Conservation (phyloP, 371 early-diverging fungal species). For the Mucor irregularis region DNA sequence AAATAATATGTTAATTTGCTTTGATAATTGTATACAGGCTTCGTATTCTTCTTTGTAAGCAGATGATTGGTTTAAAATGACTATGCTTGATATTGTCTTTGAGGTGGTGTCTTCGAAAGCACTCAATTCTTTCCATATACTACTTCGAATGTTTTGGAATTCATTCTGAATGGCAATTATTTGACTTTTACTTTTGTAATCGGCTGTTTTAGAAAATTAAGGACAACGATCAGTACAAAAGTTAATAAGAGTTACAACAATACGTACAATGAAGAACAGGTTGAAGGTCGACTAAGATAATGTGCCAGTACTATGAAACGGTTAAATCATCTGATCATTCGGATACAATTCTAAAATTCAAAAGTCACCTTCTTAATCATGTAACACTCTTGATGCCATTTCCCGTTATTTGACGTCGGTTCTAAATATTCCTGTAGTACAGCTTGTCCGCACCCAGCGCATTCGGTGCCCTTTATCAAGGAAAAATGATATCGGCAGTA, state of each 20-base stretch:
- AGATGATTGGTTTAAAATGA: constrained; percentile 75
- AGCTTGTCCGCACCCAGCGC: constrained; percentile 86
- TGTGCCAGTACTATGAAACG: constrained; percentile 64
- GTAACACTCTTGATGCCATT: constrained; percentile 97
- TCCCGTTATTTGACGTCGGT: constrained; percentile 62
- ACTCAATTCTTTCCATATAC: constrained; percentile 81
- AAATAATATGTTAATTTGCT: constrained; percentile 87
- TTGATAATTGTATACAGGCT: constrained; percentile 78
- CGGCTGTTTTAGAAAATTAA: not conserved
- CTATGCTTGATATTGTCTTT: constrained; percentile 86
- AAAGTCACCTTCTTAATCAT: constrained; percentile 89
- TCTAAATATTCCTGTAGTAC: constrained; percentile 84
- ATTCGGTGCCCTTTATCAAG: constrained; percentile 75
- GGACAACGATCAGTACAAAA: not conserved
- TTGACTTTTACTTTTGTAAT: constrained; percentile 6
- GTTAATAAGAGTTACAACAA: not conserved
- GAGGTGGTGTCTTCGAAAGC: constrained; percentile 91
- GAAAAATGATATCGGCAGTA: constrained; percentile 93
- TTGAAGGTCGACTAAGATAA: constrained; percentile 44
- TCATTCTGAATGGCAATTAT: constrained; percentile 13
- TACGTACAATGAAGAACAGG: not conserved
- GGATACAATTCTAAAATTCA: not conserved
- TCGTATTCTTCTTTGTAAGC: constrained; percentile 69
- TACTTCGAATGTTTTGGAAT: constrained; percentile 71
- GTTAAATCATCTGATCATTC: not conserved